Evolutionary conservation across 306 rosid genomes (phyloP).

Genomic region (Acmispon strigosus): DNA sequence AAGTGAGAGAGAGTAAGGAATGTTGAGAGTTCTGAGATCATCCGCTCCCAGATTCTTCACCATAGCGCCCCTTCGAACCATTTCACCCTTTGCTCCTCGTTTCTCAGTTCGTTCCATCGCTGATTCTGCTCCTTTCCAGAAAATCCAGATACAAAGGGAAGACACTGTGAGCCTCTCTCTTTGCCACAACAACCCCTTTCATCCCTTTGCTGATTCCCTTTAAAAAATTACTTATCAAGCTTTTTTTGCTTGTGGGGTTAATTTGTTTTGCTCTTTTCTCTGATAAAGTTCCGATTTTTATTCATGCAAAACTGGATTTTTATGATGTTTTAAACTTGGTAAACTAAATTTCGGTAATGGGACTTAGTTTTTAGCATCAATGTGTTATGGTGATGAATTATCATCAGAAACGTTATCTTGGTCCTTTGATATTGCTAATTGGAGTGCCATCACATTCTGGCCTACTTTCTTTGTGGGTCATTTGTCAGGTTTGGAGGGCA

Average conservation of each 20-base stretch:
- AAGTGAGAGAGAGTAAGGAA: neutral
- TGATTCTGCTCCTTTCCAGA: conserved; percentile 64
- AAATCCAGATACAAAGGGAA: conserved; percentile 72
- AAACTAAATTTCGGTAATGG: neutral
- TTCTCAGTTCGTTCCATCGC: conserved; percentile 73
- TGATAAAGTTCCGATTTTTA: neutral
- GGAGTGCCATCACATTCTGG: neutral
- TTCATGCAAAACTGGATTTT: neutral
- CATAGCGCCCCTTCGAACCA: conserved; percentile 16
- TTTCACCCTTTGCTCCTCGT: conserved; percentile 32
- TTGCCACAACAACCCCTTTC: neutral
- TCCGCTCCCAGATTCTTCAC: conserved; percentile 29
- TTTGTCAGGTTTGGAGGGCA: neutral
- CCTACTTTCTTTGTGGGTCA: neutral
- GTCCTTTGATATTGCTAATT: neutral
- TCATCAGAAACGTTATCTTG: neutral
- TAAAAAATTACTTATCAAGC: too few relatives aligned
- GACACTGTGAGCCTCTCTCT: conserved; percentile 45
- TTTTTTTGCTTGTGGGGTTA: neutral
- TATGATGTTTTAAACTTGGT: neutral
- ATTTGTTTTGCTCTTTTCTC: neutral
- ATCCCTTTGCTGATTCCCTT: neutral
- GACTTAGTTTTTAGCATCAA: neutral
- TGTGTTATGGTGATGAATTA: neutral
- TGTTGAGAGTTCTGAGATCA: conserved; percentile 27